These are phyloP conservation scores for Castanea sativa DNA, from an alignment of 306 rosid genomes.

Conservation along the genomic window DNA sequence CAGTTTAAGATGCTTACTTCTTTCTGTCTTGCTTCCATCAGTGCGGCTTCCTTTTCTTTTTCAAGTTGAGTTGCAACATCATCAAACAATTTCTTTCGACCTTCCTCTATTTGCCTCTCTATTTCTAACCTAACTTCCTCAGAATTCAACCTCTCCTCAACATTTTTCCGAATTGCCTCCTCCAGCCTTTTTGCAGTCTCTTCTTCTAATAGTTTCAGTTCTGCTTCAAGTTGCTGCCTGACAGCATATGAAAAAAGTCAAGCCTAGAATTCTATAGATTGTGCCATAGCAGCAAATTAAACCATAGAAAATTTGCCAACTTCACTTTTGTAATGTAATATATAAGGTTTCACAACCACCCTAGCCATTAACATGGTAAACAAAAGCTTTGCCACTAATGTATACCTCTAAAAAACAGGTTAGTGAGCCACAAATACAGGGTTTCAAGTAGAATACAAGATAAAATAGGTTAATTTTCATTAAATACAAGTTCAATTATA, in stretches of 20 bases:
- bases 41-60: slow-evolving; percentile 87
- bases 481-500: slow-evolving; percentile 44
- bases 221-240: slow-evolving; percentile 78
- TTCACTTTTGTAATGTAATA: slow-evolving; percentile 7
- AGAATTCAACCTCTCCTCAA: slow-evolving; percentile 73
- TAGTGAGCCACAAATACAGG: slow-evolving; percentile 37
- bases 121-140: slow-evolving; percentile 61
- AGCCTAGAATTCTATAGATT: slow-evolving; percentile 2
- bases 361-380: background rate
- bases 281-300: slow-evolving; percentile 4
- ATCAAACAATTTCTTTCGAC: slow-evolving; percentile 56
- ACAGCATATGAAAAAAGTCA: slow-evolving; percentile 28
- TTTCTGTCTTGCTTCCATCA: slow-evolving; percentile 76
- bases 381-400: slow-evolving; percentile 16
- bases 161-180: slow-evolving; percentile 66
- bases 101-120: slow-evolving; percentile 70
- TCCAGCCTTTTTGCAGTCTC: slow-evolving; percentile 79
- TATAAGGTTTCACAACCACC: background rate
- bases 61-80: slow-evolving; percentile 80
- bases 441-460: slow-evolving; percentile 39
- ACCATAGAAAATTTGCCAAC: background rate
- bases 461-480: slow-evolving; percentile 33
- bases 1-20: slow-evolving; percentile 53
- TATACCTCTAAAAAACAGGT: slow-evolving; percentile 44
- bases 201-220: slow-evolving; percentile 68